Evolutionary conservation across 2,329 filamentous ascomycete genomes (phyloP).

Genomic region (Pseudopyricularia cyperi): DNA sequence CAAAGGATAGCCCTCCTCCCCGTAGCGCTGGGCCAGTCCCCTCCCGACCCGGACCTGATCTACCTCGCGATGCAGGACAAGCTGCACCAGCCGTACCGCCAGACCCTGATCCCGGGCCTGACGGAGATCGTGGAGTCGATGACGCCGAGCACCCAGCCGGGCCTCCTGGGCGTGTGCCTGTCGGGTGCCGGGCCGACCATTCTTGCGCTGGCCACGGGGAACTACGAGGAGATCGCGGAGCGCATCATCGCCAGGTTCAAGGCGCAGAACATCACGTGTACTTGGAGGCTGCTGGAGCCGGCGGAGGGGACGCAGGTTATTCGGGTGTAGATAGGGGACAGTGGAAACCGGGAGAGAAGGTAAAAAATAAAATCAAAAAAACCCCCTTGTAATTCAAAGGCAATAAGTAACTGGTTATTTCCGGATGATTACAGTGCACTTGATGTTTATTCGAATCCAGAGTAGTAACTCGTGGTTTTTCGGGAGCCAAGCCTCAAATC

Average conservation of each 20-base stretch:
- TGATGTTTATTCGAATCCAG: no score
- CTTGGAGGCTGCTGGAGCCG: constrained; percentile 80
- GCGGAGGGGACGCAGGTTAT: constrained; percentile 55
- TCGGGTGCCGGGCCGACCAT: constrained; percentile 94
- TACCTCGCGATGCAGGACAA: constrained; percentile 98
- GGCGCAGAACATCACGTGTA: constrained; percentile 60
- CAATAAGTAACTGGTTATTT: no score
- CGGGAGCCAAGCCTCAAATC: no score
- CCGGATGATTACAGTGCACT: no score
- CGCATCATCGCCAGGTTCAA: constrained; percentile 66
- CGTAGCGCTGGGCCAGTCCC: constrained; percentile 76
- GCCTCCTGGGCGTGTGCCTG: constrained; percentile 84
- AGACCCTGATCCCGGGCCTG: constrained; percentile 81
- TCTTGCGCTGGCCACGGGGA: constrained; percentile 75
- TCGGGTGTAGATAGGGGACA: constrained; percentile 18
- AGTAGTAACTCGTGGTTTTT: no score
- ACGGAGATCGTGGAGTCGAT: constrained; percentile 84
- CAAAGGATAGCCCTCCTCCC: constrained; percentile 87
- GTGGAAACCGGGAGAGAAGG: no score
- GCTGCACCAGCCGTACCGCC: constrained; percentile 91
- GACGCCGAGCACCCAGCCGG: constrained; percentile 74
- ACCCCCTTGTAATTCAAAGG: no score
- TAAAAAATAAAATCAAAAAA: neutral
- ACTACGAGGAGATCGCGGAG: constrained; percentile 77
- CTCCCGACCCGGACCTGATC: constrained; percentile 85